A percentile compares a stretch with the other conserved stretches of the same genome.
Evolutionary conservation across 106 monocot species (phyloP).

Genomic region (Platanthera zijinensis): DNA sequence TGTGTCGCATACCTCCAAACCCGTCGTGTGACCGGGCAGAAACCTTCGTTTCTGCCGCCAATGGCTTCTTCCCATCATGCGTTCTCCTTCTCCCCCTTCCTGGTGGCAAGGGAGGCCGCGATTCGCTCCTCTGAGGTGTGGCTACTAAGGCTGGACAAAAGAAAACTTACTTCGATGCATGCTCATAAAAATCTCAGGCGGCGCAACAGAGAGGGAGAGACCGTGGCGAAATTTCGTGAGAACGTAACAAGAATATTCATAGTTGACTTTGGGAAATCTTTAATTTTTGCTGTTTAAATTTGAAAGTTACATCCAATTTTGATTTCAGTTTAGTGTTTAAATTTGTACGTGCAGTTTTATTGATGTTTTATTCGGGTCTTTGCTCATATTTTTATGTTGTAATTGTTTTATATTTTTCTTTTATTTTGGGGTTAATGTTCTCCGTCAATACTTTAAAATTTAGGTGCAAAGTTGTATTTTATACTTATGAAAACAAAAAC

Average conservation of each 20-base stretch:
- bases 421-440: too few species aligned
- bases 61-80: constrained; percentile 53
- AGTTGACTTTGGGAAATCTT: not conserved
- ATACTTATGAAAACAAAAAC: too few species aligned
- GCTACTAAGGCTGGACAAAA: constrained; percentile 98
- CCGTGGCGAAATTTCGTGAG: too few species aligned
- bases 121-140: constrained; percentile 86
- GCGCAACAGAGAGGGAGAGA: too few species aligned
- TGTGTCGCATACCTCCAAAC: too few species aligned
- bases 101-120: constrained; percentile 95
- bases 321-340: not conserved
- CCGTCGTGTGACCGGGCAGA: too few species aligned
- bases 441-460: too few species aligned
- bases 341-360: not conserved
- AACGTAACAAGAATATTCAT: too few species aligned
- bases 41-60: constrained; percentile 34
- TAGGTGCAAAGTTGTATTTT: too few species aligned
- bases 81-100: constrained; percentile 68
- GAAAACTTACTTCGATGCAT: constrained; percentile 98
- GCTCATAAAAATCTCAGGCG: too few species aligned
- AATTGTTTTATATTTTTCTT: too few species aligned
- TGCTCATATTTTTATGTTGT: too few species aligned
- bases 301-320: not conserved
- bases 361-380: constrained; percentile 9
- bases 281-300: not conserved